Evolutionary conservation across 2,329 filamentous ascomycete genomes (phyloP).

Genomic region (Penicillium concentricum): DNA sequence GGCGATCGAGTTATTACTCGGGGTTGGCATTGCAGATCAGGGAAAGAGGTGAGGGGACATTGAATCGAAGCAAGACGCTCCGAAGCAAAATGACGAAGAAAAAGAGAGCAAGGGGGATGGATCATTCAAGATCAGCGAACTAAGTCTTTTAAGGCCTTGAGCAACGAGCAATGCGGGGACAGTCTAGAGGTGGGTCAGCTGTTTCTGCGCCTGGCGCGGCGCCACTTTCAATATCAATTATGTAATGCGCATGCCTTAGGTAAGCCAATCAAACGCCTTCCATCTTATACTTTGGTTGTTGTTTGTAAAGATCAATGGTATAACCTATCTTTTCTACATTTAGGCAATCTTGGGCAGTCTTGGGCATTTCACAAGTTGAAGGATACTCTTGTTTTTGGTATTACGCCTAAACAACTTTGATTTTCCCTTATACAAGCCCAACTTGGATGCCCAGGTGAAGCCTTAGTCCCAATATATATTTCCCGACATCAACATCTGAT

Average conservation of each 20-base stretch:
- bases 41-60: slow-evolving; percentile 33
- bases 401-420: not conserved
- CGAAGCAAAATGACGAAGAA: slow-evolving; percentile 13
- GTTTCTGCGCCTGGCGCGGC: slow-evolving; percentile 12
- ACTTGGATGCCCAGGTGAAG: not conserved
- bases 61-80: slow-evolving; percentile 25
- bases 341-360: not conserved
- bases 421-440: not conserved
- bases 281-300: not conserved
- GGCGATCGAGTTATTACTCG: slow-evolving; percentile 46
- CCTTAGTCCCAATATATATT: too few species aligned
- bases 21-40: slow-evolving; percentile 52
- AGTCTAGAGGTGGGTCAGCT: slow-evolving; percentile 9
- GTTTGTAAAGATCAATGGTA: not conserved
- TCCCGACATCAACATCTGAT: not conserved
- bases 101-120: slow-evolving; percentile 22
- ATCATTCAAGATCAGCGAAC: slow-evolving; percentile 14
- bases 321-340: not conserved
- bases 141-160: slow-evolving; percentile 10
- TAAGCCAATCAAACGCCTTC: not conserved
- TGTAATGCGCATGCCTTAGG: not conserved
- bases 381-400: too few species aligned
- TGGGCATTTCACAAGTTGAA: not conserved
- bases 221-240: slow-evolving; percentile 8
- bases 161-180: slow-evolving; percentile 32